Evolutionary conservation across 2,329 filamentous ascomycete species (phyloP).

Genomic region (Clonostachys rhizophaga): DNA sequence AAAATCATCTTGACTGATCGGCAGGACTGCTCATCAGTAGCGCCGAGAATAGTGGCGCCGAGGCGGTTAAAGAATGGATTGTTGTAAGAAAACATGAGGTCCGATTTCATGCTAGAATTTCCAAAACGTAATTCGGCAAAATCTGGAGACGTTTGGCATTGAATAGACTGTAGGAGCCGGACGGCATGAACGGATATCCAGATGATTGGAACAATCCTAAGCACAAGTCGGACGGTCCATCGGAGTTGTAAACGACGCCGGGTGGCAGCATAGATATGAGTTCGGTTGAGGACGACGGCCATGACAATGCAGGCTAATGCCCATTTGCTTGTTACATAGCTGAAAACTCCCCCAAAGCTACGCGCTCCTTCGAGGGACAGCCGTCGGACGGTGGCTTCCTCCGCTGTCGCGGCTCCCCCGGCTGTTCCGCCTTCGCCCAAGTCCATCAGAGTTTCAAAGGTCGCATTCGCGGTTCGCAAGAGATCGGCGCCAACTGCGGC

Average conservation of each 20-base stretch:
- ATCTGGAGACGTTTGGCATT: constrained; percentile 81
- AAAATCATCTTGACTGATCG: constrained; percentile 67
- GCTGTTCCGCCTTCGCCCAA: background rate
- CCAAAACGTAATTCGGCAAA: constrained; percentile 69
- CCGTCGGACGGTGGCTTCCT: constrained; percentile 21
- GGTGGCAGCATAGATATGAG: constrained; percentile 89
- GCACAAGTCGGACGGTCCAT: constrained; percentile 64
- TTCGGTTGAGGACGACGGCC: constrained; percentile 84
- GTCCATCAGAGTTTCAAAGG: background rate
- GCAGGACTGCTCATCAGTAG: constrained; percentile 72
- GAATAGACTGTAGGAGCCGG: constrained; percentile 74
- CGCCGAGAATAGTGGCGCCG: constrained; percentile 66
- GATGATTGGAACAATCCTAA: constrained; percentile 68
- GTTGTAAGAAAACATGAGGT: constrained; percentile 65
- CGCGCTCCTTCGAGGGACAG: constrained; percentile 56
- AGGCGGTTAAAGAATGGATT: constrained; percentile 68
- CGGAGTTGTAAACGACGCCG: constrained; percentile 72
- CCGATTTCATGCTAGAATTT: constrained; percentile 57
- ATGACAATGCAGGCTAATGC: constrained; percentile 82
- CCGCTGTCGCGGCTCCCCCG: background rate
- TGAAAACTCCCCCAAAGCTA: constrained; percentile 81
- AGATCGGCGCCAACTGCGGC: constrained; percentile 17
- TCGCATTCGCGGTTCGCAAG: constrained; percentile 14
- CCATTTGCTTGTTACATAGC: constrained; percentile 89
- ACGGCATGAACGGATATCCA: constrained; percentile 66